Evolutionary conservation across 257 asterid species (phyloP).

Genomic region (Nemophila menziesii): DNA sequence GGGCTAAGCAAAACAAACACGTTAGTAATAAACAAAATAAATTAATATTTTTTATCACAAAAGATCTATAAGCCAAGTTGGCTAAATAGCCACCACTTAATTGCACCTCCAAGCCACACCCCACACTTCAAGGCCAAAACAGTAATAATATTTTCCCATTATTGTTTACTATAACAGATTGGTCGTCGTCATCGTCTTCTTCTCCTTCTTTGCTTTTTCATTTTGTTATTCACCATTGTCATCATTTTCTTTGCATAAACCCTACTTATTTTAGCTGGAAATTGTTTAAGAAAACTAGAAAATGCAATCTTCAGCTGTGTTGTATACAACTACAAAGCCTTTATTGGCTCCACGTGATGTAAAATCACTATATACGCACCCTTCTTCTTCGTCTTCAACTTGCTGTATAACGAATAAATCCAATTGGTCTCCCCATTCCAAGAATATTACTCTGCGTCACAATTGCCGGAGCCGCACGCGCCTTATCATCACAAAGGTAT

Average conservation of each 20-base stretch:
- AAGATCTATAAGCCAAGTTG: not conserved
- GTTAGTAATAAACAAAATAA: too few relatives aligned
- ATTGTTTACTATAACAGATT: not conserved
- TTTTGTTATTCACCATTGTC: not conserved
- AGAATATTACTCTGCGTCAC: conserved; percentile 25
- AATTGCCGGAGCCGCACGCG: conserved; percentile 27
- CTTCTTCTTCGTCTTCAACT: conserved; percentile 1
- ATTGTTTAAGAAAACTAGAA: not conserved
- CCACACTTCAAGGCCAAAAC: not conserved
- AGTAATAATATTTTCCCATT: too few relatives aligned
- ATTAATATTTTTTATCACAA: too few relatives aligned
- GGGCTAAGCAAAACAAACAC: too few relatives aligned
- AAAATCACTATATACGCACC: conserved; percentile 14
- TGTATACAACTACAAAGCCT: conserved; percentile 4
- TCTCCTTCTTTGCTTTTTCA: too few relatives aligned
- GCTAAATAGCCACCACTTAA: not conserved
- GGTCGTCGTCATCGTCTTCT: not conserved
- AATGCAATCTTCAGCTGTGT: not conserved
- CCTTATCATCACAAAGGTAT: conserved; percentile 37
- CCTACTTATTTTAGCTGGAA: not conserved
- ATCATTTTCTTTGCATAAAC: not conserved
- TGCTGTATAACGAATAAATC: conserved; percentile 15
- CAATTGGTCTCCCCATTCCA: conserved; percentile 29
- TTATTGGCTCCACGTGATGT: conserved; percentile 17
- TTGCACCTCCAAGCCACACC: too few relatives aligned